Conservation (phyloP, 345 rosid genomes). For the Gossypium sturtianum region DNA sequence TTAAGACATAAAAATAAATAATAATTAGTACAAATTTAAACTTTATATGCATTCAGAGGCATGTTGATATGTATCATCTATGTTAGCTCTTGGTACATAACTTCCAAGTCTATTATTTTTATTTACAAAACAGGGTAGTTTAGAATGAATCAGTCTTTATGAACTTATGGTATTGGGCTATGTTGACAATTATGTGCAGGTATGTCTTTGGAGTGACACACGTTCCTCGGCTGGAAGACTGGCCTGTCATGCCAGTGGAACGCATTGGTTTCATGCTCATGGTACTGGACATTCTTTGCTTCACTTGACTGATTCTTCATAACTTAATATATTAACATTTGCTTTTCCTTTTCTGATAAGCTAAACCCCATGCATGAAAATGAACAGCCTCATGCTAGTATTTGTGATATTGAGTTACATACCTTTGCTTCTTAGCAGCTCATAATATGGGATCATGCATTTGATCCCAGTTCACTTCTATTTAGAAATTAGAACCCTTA, state of each 20-base stretch:
- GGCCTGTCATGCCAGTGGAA: conserved; percentile 77
- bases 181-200: conserved; percentile 28
- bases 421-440: not conserved
- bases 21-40: not conserved
- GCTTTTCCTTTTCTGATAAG: not conserved
- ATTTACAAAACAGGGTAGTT: not conserved
- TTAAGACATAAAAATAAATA: too few species aligned
- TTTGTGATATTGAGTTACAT: not conserved
- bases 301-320: not conserved
- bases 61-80: not conserved
- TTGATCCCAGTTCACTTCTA: not conserved
- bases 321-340: not conserved
- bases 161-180: not conserved
- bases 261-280: conserved; percentile 57
- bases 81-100: not conserved
- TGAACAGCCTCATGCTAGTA: not conserved
- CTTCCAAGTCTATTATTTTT: not conserved
- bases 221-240: conserved; percentile 69
- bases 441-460: not conserved
- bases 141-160: not conserved
- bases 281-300: conserved; percentile 25
- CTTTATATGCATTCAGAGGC: not conserved
- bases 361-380: not conserved
- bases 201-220: conserved; percentile 69
- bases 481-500: not conserved